Percentiles rank a stretch among this genome's conserved stretches.
These are phyloP conservation scores for Fraxinus floribunda DNA, from an alignment of 305 asterid species.

Conservation along the genomic window DNA sequence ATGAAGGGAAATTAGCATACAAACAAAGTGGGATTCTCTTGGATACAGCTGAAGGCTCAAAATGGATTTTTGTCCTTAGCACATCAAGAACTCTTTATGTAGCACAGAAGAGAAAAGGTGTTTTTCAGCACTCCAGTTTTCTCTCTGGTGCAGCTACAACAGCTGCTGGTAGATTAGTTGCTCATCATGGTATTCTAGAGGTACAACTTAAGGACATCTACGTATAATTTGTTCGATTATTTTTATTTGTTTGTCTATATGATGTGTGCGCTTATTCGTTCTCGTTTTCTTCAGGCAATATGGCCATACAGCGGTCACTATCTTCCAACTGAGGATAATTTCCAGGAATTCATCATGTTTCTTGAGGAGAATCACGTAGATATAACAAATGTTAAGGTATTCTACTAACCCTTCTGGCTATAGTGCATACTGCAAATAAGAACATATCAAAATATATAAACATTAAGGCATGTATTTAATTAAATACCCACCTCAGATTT, in stretches of 20 bases:
- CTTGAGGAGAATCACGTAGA: constrained; percentile 49
- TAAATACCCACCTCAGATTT: not conserved
- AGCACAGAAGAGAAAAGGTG: constrained; percentile 59
- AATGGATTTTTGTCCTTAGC: constrained; percentile 79
- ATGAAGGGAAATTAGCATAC: constrained; percentile 47
- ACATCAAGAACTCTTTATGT: constrained; percentile 51
- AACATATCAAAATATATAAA: no score
- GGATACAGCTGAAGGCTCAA: constrained; percentile 46
- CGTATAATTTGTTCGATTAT: not conserved
- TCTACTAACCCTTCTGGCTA: not conserved
- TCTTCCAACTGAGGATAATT: constrained; percentile 53
- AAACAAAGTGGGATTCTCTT: constrained; percentile 43
- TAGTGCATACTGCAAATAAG: not conserved
- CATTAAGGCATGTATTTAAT: not conserved
- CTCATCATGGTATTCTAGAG: constrained; percentile 53
- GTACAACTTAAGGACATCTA: constrained; percentile 22
- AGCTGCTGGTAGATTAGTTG: constrained; percentile 66
- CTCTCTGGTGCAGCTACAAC: constrained; percentile 62
- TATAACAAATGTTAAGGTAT: constrained; percentile 45
- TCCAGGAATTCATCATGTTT: constrained; percentile 43
- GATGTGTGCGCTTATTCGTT: not conserved
- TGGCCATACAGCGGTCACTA: constrained; percentile 63
- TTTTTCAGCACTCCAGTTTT: constrained; percentile 71
- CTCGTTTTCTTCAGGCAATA: constrained; percentile 28
- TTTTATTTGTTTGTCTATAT: not conserved